Conservation (phyloP, 2,329 filamentous ascomycete species). For the Fusarium fujikuroi region DNA sequence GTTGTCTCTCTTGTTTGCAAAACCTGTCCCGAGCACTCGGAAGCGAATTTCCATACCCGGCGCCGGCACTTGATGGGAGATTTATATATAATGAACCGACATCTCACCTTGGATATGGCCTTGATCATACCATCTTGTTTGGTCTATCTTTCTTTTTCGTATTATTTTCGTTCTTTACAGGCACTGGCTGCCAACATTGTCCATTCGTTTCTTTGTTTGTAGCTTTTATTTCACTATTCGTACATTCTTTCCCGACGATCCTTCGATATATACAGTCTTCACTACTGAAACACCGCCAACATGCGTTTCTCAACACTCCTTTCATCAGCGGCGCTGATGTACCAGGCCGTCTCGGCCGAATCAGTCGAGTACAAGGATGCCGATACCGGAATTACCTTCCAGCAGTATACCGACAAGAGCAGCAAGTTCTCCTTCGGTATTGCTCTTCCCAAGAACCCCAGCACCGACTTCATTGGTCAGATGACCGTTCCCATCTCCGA, state of each 20-base stretch:
- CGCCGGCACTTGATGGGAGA: background rate
- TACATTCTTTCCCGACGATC: slow-evolving; percentile 8
- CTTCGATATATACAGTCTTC: slow-evolving; percentile 5
- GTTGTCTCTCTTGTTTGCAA: slow-evolving; percentile 15
- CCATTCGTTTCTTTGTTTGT: slow-evolving; percentile 23
- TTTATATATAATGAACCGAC: slow-evolving; percentile 11
- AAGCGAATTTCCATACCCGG: slow-evolving; percentile 7
- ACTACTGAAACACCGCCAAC: background rate
- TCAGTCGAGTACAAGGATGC: slow-evolving; percentile 53
- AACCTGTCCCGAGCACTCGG: slow-evolving; percentile 21
- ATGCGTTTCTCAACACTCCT: slow-evolving; percentile 36
- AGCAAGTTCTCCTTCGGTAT: slow-evolving; percentile 65
- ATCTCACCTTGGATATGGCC: background rate
- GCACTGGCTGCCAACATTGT: slow-evolving; percentile 34
- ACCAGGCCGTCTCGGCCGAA: slow-evolving; percentile 21
- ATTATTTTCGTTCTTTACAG: slow-evolving; percentile 25
- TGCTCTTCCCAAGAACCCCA: slow-evolving; percentile 62
- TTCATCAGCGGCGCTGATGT: slow-evolving; percentile 35
- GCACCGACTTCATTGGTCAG: slow-evolving; percentile 67
- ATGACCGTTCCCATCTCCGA: slow-evolving; percentile 62
- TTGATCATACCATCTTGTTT: slow-evolving; percentile 12
- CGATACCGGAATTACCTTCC: slow-evolving; percentile 64
- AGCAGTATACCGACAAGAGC: slow-evolving; percentile 57
- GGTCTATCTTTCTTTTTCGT: slow-evolving; percentile 21
- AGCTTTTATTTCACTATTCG: background rate